phyloP scores from a whole-genome alignment of 2,329 filamentous ascomycete genomes.

The Xylaria polymorpha region DNA sequence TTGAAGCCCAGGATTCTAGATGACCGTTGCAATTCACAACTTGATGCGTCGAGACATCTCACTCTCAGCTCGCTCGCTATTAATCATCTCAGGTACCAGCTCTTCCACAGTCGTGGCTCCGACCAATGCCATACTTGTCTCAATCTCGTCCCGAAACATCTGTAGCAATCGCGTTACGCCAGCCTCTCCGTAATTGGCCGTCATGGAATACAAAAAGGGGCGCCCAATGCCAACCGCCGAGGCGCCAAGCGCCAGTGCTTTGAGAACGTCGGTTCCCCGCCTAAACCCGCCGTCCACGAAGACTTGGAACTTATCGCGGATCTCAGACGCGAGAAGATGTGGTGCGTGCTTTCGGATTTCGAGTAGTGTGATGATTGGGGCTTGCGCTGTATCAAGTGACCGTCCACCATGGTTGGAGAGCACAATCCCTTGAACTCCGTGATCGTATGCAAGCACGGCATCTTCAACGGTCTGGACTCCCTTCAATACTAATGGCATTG shows the following conservation, averaged over 20 bases:
- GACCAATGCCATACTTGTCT: slow-evolving; percentile 30
- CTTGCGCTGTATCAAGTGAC: neutral
- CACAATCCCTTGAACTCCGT: neutral
- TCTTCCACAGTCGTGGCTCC: slow-evolving; percentile 22
- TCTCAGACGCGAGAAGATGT: neutral
- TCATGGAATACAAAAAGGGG: slow-evolving; percentile 57
- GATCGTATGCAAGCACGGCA: neutral
- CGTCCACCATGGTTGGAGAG: slow-evolving; percentile 1
- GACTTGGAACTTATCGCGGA: neutral
- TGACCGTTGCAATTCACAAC: slow-evolving; percentile 8
- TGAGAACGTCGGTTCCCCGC: slow-evolving; percentile 57
- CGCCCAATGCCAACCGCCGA: slow-evolving; percentile 65
- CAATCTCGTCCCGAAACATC: slow-evolving; percentile 34
- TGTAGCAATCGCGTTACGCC: slow-evolving; percentile 20
- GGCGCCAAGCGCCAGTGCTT: slow-evolving; percentile 64
- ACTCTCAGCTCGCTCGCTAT: slow-evolving; percentile 30
- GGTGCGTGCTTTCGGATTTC: slow-evolving; percentile 3
- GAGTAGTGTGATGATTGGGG: neutral
- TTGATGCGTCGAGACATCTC: slow-evolving; percentile 31
- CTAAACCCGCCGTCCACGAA: neutral
- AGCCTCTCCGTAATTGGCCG: slow-evolving; percentile 30
- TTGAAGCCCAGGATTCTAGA: neutral
- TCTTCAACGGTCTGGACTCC: slow-evolving; percentile 16
- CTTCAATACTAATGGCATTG: slow-evolving; percentile 32
- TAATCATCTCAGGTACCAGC: slow-evolving; percentile 26